Evolutionary conservation across 495 filamentous ascomycete species (phyloP).

Genomic region (Penicillium atrosanguineum): DNA sequence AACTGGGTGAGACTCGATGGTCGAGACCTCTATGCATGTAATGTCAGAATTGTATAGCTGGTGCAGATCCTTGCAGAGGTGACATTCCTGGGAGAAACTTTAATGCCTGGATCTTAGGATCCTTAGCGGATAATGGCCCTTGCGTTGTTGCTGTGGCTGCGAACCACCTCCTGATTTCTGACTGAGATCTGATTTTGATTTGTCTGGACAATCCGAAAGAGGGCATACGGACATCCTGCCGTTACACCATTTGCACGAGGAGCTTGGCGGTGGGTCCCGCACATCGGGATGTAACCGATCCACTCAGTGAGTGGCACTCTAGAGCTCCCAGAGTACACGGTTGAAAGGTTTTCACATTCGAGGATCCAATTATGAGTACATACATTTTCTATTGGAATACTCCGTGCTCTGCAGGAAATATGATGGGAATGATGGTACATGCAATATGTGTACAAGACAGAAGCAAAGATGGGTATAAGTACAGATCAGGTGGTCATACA

Average conservation of each 20-base stretch:
- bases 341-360: not conserved
- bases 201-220: not conserved
- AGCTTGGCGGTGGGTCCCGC: not conserved
- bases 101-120: not conserved
- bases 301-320: too few species aligned
- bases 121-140: not conserved
- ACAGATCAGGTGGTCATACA: not conserved
- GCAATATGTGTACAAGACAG: not conserved
- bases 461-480: constrained; percentile 1
- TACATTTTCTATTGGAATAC: not conserved
- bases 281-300: not conserved
- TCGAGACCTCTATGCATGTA: not conserved
- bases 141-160: not conserved
- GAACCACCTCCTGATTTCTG: not conserved
- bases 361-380: too few species aligned
- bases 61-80: not conserved
- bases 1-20: too few species aligned
- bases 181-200: not conserved
- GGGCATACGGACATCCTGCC: too few species aligned
- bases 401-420: not conserved
- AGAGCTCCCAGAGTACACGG: not conserved
- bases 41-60: not conserved
- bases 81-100: not conserved
- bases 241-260: not conserved
- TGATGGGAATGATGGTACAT: not conserved